Base-by-base conservation (phyloP, 768 basidiomycete species). In the Boletus edulis region DNA sequence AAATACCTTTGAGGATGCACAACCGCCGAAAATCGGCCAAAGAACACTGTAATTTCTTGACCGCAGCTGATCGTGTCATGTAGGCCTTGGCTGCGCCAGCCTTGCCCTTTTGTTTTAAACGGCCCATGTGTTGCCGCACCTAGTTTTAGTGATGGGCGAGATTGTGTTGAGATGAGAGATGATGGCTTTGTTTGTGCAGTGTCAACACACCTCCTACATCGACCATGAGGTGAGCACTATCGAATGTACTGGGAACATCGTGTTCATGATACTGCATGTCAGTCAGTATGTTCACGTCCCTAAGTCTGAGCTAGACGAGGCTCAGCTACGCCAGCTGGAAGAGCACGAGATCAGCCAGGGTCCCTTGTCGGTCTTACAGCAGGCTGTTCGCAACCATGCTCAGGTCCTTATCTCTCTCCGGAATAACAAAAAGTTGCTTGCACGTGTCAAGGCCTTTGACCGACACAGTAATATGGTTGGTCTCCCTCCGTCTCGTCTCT, bases 301-400 rank as follows among this genome's bases (percentile, higher is more conserved):
- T 52, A 97, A 95, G 72, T 97, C 95, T 40, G 97, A 98, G 77
- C 81, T 98, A 53, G 94, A 98, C 70, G 97, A 98, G 73, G 91
- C 93, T 11, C 94, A 98, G 76, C 80, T 98, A 46, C 89, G 94
- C 54, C 90, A 94, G 65, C 78, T 99, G 56, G 96, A 98, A 73
- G 97, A 99, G 72, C 94, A 97, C 69, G 94, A 98, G 76, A 97
- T 98, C 74, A 94, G 91, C 54, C 95, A 98, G 73, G 95, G 94
- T n/a, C 94, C 94, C 22, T 74, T 97, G 70, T 95, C 94, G 39
- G 94, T 97, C 47, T 80, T 97, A 50, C 97, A 99, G 73, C 94
- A 97, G 72, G 91, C 95, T 32, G 97, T 99, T 62, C 83, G 97
- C 73, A 96, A 98, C 73, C 93, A 97, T 73, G 87, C 95, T 13